Conservation (phyloP, 176 grass and related monocot genomes). For the Echinochloa phyllopogon region DNA sequence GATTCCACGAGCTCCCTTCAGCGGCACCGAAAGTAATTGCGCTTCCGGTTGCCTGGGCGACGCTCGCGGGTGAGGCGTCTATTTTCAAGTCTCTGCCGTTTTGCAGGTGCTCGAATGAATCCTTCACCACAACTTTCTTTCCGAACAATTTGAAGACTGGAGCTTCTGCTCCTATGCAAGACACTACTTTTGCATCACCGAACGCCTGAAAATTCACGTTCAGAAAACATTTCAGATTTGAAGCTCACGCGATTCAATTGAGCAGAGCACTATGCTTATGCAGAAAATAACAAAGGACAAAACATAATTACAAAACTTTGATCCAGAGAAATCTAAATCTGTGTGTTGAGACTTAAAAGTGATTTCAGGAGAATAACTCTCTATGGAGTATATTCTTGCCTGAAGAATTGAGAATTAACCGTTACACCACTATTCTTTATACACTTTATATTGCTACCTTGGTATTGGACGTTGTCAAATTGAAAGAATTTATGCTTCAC, state of each 20-base stretch:
- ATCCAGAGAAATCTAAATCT: not conserved
- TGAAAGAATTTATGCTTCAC: conserved; percentile 17
- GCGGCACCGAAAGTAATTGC: conserved; percentile 5
- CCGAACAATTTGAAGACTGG: conserved; percentile 74
- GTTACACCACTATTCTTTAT: not conserved
- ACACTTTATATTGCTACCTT: not conserved
- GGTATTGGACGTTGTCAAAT: not conserved
- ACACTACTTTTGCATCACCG: conserved; percentile 39
- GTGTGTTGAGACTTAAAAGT: not conserved
- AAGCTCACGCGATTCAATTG: not conserved
- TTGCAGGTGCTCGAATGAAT: conserved; percentile 17
- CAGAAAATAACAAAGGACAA: not conserved
- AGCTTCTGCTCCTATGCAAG: conserved; percentile 43
- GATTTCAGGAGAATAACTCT: not conserved
- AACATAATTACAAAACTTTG: conserved; percentile 1
- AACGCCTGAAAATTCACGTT: conserved; percentile 45
- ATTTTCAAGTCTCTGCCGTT: not conserved
- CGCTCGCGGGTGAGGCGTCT: conserved; percentile 21
- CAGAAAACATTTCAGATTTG: not conserved
- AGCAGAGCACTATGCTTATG: not conserved
- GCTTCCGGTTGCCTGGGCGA: not conserved
- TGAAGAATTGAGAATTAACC: not conserved
- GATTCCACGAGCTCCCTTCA: conserved; percentile 45
- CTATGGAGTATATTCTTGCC: not conserved
- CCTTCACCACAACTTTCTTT: conserved; percentile 54